Evolutionary conservation across 768 basidiomycete genomes (phyloP).

Genomic region (Favolaschia claudopus): DNA sequence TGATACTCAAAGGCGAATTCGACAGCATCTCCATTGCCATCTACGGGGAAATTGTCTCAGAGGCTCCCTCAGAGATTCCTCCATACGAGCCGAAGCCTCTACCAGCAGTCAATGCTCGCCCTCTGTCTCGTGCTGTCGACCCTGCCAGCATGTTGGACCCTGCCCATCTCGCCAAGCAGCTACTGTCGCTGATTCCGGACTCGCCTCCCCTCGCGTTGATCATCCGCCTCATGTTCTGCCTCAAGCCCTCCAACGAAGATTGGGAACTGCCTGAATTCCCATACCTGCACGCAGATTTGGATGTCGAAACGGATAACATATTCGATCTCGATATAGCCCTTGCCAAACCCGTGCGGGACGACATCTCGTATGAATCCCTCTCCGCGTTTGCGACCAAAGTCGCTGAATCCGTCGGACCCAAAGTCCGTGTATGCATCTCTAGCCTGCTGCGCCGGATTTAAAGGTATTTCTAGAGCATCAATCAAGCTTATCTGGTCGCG

Average conservation of each 20-base stretch:
- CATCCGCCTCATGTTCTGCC: conserved; percentile 77
- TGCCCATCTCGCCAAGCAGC: conserved; percentile 62
- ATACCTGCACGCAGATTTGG: conserved; percentile 69
- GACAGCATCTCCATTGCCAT: conserved; percentile 69
- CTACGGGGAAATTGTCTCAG: conserved; percentile 63
- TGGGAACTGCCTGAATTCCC: conserved; percentile 83
- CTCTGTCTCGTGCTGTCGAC: conserved; percentile 63
- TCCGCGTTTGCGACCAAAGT: conserved; percentile 64
- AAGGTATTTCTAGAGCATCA: conserved; percentile 47
- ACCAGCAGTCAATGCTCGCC: conserved; percentile 40
- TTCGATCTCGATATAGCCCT: conserved; percentile 67
- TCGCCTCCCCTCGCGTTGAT: conserved; percentile 70
- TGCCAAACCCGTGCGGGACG: conserved; percentile 67
- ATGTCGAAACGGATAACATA: conserved; percentile 51
- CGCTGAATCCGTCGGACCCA: conserved; percentile 60
- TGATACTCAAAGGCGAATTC: conserved; percentile 84
- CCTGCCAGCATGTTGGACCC: conserved; percentile 69
- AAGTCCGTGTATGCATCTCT: conserved; percentile 49
- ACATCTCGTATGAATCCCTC: conserved; percentile 56
- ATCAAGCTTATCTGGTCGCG: conserved; percentile 67
- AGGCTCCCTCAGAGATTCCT: conserved; percentile 42
- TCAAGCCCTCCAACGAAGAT: conserved; percentile 81
- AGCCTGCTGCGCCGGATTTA: conserved; percentile 1
- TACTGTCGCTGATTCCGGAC: conserved; percentile 68
- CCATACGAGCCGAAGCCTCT: conserved; percentile 53